These are phyloP conservation scores for Neophaeococcomyces aloes DNA, from an alignment of 2,329 filamentous ascomycete species.

Conservation along the genomic window DNA sequence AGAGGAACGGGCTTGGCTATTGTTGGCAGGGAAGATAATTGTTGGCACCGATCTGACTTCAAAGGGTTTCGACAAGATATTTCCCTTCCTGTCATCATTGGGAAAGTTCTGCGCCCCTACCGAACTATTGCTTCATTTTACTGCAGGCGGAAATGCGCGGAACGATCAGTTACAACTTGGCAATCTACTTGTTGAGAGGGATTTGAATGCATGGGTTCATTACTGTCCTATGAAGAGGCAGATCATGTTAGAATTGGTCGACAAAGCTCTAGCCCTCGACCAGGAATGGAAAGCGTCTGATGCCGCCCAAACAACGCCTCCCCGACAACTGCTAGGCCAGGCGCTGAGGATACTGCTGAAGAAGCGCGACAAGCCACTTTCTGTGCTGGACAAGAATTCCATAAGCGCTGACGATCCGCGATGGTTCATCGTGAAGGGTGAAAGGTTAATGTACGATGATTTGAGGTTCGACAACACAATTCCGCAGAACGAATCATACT, in stretches of 20 bases:
- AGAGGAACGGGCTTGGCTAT: neutral
- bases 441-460: too few species aligned
- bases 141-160: neutral
- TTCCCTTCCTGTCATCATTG: neutral
- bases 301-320: too few species aligned
- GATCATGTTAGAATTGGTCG: neutral
- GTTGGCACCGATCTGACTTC: neutral
- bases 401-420: too few species aligned
- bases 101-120: neutral
- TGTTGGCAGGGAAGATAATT: slow-evolving; percentile 4
- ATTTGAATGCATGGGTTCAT: slow-evolving; percentile 5
- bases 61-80: neutral
- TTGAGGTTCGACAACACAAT: too few species aligned
- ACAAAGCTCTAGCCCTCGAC: slow-evolving; percentile 3
- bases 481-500: too few species aligned
- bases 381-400: too few species aligned
- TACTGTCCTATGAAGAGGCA: neutral
- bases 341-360: too few species aligned
- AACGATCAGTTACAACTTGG: slow-evolving; percentile 3
- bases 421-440: too few species aligned
- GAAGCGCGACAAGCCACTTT: too few species aligned
- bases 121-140: neutral
- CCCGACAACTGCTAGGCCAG: too few species aligned
- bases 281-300: neutral
- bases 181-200: slow-evolving; percentile 2